Base-by-base conservation (phyloP, 495 filamentous ascomycete genomes). In the Viridothelium virens region DNA sequence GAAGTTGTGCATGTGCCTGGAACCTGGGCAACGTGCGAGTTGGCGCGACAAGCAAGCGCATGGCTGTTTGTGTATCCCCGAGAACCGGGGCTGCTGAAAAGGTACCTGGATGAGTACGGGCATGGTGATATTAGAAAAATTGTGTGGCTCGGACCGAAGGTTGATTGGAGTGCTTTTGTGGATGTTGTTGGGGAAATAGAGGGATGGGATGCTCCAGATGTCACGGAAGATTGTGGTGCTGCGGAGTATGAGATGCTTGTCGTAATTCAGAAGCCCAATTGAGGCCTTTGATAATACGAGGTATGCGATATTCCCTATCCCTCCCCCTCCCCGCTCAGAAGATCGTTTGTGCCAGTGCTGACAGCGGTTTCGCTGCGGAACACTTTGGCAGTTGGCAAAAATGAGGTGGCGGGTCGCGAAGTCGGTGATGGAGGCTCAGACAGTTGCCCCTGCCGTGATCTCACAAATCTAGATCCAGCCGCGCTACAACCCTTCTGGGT, bases 11-110 rank as follows among this genome's bases (percentile, higher is more conserved):
- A 59, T 59, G 64, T 66, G 34, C 18, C 34, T 31, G 48, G 64
- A 2, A 66, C 64, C 14, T 66, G 48, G 50, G 64, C 53, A 31
- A 33, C 39, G 3, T 39, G 39, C 7, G 7, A 31, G 9, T 34
- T 38, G 31, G 47, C 64, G 18, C 34, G 10, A 25, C 11, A 2
- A 25, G 64, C 64, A 33, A 47, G 31, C n/a, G 64, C 36, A 5
- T 66, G 64, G 64, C 16, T 66, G 36, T 66, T 66, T 41, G 50
- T 66, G 4, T 66, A 66, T 56, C 64, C 64, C 2, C 47, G 53
- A 7, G 50, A 66, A 36, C 47, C 64, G 2, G 18, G 38, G 16
- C 50, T 66, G n/a, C n/a, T 66, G 37, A 3, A 4, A 18, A 41
- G 25, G 33, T 66, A 66, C 41, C 18, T 66, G 47, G n/a, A 34